These are phyloP conservation scores for Quercus engelmannii DNA, from an alignment of 306 rosid species.

Conservation along the genomic window DNA sequence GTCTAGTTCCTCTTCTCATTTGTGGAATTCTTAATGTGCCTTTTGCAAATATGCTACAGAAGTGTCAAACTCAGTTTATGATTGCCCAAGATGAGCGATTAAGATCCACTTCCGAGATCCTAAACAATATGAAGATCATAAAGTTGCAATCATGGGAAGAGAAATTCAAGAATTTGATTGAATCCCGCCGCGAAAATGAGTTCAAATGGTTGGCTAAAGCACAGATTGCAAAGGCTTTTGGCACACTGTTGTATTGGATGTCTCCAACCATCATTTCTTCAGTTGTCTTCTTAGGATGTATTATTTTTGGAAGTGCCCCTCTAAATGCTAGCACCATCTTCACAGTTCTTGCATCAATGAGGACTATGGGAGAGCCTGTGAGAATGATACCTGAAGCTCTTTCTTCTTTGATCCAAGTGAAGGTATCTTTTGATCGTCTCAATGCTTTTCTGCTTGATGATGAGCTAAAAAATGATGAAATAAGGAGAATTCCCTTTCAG, in stretches of 20 bases:
- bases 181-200: conserved; percentile 38
- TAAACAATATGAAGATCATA: conserved; percentile 49
- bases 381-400: conserved; percentile 49
- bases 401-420: conserved; percentile 46
- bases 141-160: conserved; percentile 60
- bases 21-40: conserved; percentile 45
- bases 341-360: conserved; percentile 47
- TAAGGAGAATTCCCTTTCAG: neutral
- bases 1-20: conserved; percentile 32
- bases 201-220: conserved; percentile 40
- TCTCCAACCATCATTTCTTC: conserved; percentile 46
- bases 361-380: conserved; percentile 47
- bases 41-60: conserved; percentile 40
- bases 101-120: conserved; percentile 48
- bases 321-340: conserved; percentile 51
- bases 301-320: conserved; percentile 36
- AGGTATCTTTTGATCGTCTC: conserved; percentile 47
- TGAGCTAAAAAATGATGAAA: conserved; percentile 26
- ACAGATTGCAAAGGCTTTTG: conserved; percentile 23
- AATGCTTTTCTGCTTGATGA: conserved; percentile 40
- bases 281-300: conserved; percentile 30
- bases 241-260: conserved; percentile 40
- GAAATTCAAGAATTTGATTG: conserved; percentile 36
- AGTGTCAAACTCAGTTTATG: conserved; percentile 45
- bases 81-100: conserved; percentile 43